phyloP scores from a whole-genome alignment of 495 filamentous ascomycete genomes.

The Saxophila tyrrhenica region DNA sequence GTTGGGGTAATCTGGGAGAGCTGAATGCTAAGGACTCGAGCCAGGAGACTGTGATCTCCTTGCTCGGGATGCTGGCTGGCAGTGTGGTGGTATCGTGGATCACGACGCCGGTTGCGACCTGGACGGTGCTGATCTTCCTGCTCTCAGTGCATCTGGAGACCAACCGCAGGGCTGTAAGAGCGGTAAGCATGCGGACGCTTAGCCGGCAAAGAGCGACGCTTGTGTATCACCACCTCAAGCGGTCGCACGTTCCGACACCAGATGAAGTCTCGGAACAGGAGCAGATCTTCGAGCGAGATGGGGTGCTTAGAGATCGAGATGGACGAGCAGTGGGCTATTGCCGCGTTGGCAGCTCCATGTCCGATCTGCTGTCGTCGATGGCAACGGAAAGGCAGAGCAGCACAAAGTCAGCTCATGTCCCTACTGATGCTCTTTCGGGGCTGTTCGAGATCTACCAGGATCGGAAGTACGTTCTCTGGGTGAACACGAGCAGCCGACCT shows the following conservation, averaged over 20 bases:
- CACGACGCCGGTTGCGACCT: constrained; percentile 58
- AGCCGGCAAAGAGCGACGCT: constrained; percentile 83
- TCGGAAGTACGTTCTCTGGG: constrained; percentile 46
- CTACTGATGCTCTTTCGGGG: constrained; percentile 26
- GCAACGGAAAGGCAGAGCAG: constrained; percentile 11
- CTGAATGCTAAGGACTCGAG: constrained; percentile 95
- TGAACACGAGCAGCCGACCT: constrained; percentile 29
- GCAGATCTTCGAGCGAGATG: constrained; percentile 57
- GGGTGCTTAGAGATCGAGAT: constrained; percentile 47
- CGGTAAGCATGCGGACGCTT: constrained; percentile 73
- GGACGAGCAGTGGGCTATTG: constrained; percentile 38
- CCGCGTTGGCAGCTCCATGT: constrained; percentile 37
- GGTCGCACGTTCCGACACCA: constrained; percentile 45
- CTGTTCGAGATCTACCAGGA: constrained; percentile 42
- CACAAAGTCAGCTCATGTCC: constrained; percentile 21
- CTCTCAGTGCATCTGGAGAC: constrained; percentile 63
- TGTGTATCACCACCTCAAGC: constrained; percentile 51
- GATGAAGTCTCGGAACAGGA: constrained; percentile 54
- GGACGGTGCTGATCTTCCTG: constrained; percentile 60
- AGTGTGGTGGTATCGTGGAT: constrained; percentile 69
- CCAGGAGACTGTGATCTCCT: constrained; percentile 87
- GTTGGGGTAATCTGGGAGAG: constrained; percentile 79
- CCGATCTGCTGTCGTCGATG: constrained; percentile 27
- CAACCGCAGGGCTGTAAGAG: constrained; percentile 76
- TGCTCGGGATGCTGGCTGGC: constrained; percentile 80